These are phyloP conservation scores for Podaxis sp. DNA, from an alignment of 768 basidiomycete species.

Conservation along the genomic window DNA sequence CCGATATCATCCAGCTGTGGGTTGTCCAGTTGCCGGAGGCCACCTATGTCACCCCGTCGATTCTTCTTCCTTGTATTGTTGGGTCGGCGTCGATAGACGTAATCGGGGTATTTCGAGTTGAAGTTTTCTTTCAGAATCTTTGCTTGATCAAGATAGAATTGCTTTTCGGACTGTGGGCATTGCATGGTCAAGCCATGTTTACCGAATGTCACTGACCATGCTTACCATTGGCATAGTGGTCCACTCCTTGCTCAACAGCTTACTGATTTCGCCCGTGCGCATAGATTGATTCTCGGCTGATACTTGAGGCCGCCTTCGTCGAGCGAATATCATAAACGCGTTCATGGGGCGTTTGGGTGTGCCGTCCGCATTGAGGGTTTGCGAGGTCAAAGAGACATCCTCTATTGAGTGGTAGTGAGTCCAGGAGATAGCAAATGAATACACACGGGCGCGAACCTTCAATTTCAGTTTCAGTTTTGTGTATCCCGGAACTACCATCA, in stretches of 20 bases:
- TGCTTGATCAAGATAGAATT: constrained; percentile 86
- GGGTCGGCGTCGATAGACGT: constrained; percentile 83
- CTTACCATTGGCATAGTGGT: constrained; percentile 72
- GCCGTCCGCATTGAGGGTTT: constrained; percentile 82
- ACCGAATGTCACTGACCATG: constrained; percentile 17
- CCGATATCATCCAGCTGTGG: constrained; percentile 25
- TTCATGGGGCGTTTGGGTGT: constrained; percentile 92
- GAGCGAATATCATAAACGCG: constrained; percentile 92
- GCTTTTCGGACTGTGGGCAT: constrained; percentile 63
- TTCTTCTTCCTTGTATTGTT: constrained; percentile 66
- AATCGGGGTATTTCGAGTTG: constrained; percentile 85
- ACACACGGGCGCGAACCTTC: constrained; percentile 38
- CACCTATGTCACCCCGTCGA: constrained; percentile 11
- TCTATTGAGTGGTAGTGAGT: constrained; percentile 25
- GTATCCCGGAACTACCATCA: constrained; percentile 43
- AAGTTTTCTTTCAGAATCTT: constrained; percentile 84
- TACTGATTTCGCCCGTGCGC: constrained; percentile 89
- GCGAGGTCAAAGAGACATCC: constrained; percentile 57
- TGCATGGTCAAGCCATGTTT: constrained; percentile 9
- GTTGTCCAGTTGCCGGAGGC: constrained; percentile 23
- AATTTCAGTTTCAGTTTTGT: constrained; percentile 40
- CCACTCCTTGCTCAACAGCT: constrained; percentile 87
- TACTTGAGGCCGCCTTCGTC: constrained; percentile 78
- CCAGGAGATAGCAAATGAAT: constrained; percentile 10
- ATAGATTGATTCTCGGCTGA: constrained; percentile 85